These are phyloP conservation scores for Cercospora sp. DNA, from an alignment of 2,329 filamentous ascomycete species.

Conservation along the genomic window DNA sequence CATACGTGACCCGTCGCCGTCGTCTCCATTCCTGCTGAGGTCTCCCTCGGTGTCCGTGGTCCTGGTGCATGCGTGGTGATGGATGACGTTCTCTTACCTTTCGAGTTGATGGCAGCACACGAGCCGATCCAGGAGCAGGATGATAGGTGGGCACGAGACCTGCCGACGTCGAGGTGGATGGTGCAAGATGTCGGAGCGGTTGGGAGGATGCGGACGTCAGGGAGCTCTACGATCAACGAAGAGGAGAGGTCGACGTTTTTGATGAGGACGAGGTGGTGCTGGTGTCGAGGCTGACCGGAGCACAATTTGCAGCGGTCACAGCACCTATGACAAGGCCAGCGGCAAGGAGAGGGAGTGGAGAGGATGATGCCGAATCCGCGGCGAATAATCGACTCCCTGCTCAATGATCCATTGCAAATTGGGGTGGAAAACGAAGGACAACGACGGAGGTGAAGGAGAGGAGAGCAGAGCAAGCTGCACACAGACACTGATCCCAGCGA, in stretches of 20 bases:
- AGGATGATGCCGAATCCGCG: constrained; percentile 27
- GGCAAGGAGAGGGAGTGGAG: constrained; percentile 26
- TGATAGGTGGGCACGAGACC: constrained; percentile 23
- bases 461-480: constrained; percentile 4
- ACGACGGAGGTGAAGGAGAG: constrained; percentile 6
- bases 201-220: constrained; percentile 32
- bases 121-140: constrained; percentile 10
- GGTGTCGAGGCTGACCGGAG: constrained; percentile 28
- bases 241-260: constrained; percentile 41
- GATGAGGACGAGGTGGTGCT: constrained; percentile 11
- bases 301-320: constrained; percentile 30
- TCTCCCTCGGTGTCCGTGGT: background rate
- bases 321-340: constrained; percentile 20
- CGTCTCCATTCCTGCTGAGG: background rate
- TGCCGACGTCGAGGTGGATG: constrained; percentile 15
- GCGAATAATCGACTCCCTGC: constrained; percentile 26
- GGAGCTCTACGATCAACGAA: constrained; percentile 46
- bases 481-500: constrained; percentile 13
- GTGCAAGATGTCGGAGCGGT: constrained; percentile 15
- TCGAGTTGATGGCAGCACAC: constrained; percentile 9
- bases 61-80: background rate
- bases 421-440: constrained; percentile 13
- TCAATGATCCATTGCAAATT: constrained; percentile 29
- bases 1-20: background rate
- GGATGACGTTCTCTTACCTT: constrained; percentile 12